phyloP scores from a whole-genome alignment of 768 basidiomycete species.

The Boletus eberwhitei region DNA sequence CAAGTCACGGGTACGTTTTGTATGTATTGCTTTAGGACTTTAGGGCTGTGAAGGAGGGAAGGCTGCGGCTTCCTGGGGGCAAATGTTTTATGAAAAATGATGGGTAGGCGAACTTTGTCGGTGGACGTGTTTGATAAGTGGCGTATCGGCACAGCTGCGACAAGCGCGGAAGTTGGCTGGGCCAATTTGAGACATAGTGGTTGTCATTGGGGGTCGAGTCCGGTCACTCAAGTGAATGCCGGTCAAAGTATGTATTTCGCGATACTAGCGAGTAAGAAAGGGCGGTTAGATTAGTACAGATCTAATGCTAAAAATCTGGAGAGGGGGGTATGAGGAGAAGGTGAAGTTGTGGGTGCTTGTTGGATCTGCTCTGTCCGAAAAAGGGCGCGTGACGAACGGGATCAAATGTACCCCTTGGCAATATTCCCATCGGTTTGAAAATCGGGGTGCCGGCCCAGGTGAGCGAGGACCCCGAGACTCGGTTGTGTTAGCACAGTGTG shows the following conservation, averaged over 20 bases:
- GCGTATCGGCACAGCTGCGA: conserved; percentile 27
- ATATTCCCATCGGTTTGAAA: conserved; percentile 20
- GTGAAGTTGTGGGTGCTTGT: no score
- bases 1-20: conserved; percentile 7
- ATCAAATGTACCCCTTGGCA: conserved; percentile 22
- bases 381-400: conserved; percentile 6
- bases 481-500: neutral
- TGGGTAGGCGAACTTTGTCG: conserved; percentile 20
- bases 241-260: conserved; percentile 1
- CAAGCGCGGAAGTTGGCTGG: conserved; percentile 31
- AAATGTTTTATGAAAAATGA: conserved; percentile 6
- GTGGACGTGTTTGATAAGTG: conserved; percentile 28
- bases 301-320: no score
- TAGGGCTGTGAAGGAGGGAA: neutral
- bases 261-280: conserved; percentile 11
- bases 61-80: neutral
- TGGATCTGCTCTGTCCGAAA: no score
- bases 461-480: conserved; percentile 20
- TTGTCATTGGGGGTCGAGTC: conserved; percentile 7
- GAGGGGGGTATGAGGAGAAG: no score
- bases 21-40: neutral
- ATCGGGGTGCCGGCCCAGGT: conserved; percentile 17
- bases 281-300: no score
- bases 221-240: conserved; percentile 12
- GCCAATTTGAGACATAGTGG: conserved; percentile 27